phyloP scores from a whole-genome alignment of 1,284 basidiomycete genomes.

The Heimioporus punctisporus region DNA sequence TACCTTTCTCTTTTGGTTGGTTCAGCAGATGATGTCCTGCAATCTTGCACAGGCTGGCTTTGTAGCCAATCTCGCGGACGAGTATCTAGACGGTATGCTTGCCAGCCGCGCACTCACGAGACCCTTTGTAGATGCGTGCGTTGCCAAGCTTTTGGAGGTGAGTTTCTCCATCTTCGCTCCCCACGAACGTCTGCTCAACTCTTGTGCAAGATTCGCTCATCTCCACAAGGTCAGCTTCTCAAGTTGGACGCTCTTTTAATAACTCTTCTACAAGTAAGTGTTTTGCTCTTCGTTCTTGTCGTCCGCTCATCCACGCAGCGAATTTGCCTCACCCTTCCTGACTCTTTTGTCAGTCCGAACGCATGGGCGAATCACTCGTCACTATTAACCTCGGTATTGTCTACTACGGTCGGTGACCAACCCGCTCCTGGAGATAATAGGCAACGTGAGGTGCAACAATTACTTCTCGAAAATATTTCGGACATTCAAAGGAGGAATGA shows the following conservation, averaged over 20 bases:
- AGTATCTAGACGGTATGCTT: conserved; percentile 79
- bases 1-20: conserved; percentile 83
- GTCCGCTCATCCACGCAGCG: conserved; percentile 43
- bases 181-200: not conserved
- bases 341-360: conserved; percentile 74
- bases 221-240: conserved; percentile 55
- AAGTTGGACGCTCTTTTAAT: conserved; percentile 58
- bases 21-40: conserved; percentile 73
- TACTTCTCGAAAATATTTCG: conserved; percentile 49
- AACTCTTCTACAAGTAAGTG: conserved; percentile 58
- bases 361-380: conserved; percentile 59
- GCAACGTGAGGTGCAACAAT: conserved; percentile 43
- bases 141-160: conserved; percentile 74
- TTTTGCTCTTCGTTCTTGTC: not conserved
- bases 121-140: conserved; percentile 68
- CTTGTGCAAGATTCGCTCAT: conserved; percentile 49
- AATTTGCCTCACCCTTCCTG: conserved; percentile 63
- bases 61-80: conserved; percentile 75
- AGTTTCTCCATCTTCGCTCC: conserved; percentile 1
- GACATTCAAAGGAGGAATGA: conserved; percentile 75
- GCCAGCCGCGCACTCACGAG: conserved; percentile 63
- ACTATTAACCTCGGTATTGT: conserved; percentile 49
- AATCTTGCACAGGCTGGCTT: conserved; percentile 90
- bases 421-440: conserved; percentile 35
- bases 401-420: conserved; percentile 35